phyloP scores from a whole-genome alignment of 2,329 filamentous ascomycete genomes.

The Didymella sp. region DNA sequence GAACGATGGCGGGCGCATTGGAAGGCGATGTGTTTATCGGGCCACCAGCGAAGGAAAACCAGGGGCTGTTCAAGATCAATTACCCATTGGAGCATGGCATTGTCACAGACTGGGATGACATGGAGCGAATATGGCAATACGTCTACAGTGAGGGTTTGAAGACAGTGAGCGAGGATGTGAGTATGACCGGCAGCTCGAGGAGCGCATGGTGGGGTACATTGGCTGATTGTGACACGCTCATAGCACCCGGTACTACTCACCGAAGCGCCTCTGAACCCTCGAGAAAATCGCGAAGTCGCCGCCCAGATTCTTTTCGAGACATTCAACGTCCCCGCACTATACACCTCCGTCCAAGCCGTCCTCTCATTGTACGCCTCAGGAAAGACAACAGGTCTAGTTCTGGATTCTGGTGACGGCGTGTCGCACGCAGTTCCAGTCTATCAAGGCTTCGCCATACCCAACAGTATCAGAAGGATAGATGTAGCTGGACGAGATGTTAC shows the following conservation, averaged over 20 bases:
- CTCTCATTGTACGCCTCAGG: conserved; percentile 95
- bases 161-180: conserved; percentile 93
- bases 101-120: conserved; percentile 99
- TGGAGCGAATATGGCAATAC: conserved; percentile 99
- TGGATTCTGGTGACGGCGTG: conserved; percentile 94
- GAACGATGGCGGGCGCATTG: conserved; percentile 92
- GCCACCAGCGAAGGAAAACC: conserved; percentile 85
- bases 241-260: conserved; percentile 95
- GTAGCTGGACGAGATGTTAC: conserved; percentile 96
- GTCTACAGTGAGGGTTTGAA: conserved; percentile 96
- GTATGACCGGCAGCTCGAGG: conserved; percentile 28
- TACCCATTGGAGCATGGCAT: conserved; percentile 98
- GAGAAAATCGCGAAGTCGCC: conserved; percentile 92
- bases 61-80: conserved; percentile 91
- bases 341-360: conserved; percentile 96
- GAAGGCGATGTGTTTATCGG: conserved; percentile 98
- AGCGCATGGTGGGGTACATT: conserved; percentile 3
- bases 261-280: conserved; percentile 93
- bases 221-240: conserved; percentile 23
- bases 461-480: conserved; percentile 93
- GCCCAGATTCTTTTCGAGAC: conserved; percentile 98
- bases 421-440: conserved; percentile 98
- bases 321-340: conserved; percentile 95
- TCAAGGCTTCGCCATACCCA: conserved; percentile 96
- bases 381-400: conserved; percentile 92